A percentile compares a stretch with the other conserved stretches of the same genome.
phyloP scores from a whole-genome alignment of 108 stramenopile genomes.

The Seminavis robusta region DNA sequence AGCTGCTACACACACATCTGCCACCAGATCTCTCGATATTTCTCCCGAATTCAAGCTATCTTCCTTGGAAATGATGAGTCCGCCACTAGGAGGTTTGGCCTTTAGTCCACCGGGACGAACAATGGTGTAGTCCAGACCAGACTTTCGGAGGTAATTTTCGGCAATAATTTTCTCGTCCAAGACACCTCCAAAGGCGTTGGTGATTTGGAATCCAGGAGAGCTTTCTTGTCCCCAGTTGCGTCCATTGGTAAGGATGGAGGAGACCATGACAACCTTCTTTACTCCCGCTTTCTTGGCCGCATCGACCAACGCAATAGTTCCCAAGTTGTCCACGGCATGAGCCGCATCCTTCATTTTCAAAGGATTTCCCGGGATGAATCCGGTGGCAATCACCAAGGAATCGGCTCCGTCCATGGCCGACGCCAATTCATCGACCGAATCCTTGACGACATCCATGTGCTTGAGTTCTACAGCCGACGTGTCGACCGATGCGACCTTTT shows the following conservation, averaged over 20 bases:
- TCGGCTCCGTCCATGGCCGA: conserved; percentile 47
- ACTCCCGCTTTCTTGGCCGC: conserved; percentile 75
- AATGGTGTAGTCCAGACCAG: conserved; percentile 83
- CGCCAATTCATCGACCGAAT: conserved; percentile 47
- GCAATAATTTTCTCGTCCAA: conserved; percentile 79
- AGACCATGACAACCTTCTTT: conserved; percentile 75
- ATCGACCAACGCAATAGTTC: conserved; percentile 71
- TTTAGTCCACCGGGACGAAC: conserved; percentile 81
- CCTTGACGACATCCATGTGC: conserved; percentile 57
- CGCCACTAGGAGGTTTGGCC: conserved; percentile 69
- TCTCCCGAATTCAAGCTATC: conserved; percentile 76
- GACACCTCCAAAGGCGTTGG: conserved; percentile 82
- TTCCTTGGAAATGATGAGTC: conserved; percentile 55
- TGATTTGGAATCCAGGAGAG: conserved; percentile 73
- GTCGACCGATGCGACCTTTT: conserved; percentile 52
- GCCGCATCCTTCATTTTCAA: conserved; percentile 74
- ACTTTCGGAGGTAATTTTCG: conserved; percentile 54
- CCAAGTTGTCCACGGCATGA: conserved; percentile 80
- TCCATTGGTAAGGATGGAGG: conserved; percentile 76
- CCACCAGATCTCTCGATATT: conserved; percentile 76
- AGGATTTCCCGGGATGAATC: conserved; percentile 77
- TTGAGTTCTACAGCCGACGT: conserved; percentile 41
- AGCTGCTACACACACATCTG: conserved; percentile 79
- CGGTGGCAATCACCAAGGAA: conserved; percentile 69
- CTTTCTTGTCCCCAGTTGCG: conserved; percentile 79